These are phyloP conservation scores for Globisporangium echinulatum DNA, from an alignment of 352 stramenopile genomes.

Conservation along the genomic window DNA sequence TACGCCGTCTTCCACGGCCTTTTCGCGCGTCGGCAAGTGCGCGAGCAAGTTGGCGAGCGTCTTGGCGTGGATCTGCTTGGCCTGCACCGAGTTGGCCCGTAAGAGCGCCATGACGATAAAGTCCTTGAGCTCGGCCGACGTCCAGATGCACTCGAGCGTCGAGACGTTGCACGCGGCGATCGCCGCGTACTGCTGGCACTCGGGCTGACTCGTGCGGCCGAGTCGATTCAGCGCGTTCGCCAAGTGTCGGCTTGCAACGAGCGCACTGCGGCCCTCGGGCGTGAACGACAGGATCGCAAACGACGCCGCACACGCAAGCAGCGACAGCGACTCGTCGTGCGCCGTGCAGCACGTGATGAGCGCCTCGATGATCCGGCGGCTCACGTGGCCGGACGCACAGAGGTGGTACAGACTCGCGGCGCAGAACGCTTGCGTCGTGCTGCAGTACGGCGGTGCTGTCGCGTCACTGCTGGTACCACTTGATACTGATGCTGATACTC, in stretches of 20 bases:
- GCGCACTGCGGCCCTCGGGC: conserved; percentile 41
- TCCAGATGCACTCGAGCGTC: conserved; percentile 63
- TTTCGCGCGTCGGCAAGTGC: conserved; percentile 37
- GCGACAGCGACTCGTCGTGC: conserved; percentile 60
- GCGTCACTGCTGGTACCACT: background rate
- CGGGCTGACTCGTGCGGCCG: conserved; percentile 58
- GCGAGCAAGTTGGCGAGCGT: conserved; percentile 75
- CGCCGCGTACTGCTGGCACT: conserved; percentile 75
- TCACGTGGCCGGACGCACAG: conserved; percentile 48
- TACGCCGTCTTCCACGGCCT: conserved; percentile 68
- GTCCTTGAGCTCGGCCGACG: conserved; percentile 65
- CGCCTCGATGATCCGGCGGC: conserved; percentile 43
- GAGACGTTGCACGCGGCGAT: conserved; percentile 79
- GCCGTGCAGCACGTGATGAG: conserved; percentile 64
- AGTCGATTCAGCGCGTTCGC: conserved; percentile 66
- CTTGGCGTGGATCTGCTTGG: conserved; percentile 80
- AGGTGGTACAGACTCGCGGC: conserved; percentile 70
- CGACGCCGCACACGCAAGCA: conserved; percentile 65
- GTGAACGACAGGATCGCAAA: conserved; percentile 82
- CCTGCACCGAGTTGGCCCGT: conserved; percentile 68
- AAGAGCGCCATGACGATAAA: conserved; percentile 77
- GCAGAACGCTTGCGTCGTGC: conserved; percentile 57
- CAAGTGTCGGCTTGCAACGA: conserved; percentile 39
- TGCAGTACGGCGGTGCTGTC: conserved; percentile 5
- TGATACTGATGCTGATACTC: no score